phyloP scores from a whole-genome alignment of 176 grass and related monocot genomes.

The Poa pratensis region DNA sequence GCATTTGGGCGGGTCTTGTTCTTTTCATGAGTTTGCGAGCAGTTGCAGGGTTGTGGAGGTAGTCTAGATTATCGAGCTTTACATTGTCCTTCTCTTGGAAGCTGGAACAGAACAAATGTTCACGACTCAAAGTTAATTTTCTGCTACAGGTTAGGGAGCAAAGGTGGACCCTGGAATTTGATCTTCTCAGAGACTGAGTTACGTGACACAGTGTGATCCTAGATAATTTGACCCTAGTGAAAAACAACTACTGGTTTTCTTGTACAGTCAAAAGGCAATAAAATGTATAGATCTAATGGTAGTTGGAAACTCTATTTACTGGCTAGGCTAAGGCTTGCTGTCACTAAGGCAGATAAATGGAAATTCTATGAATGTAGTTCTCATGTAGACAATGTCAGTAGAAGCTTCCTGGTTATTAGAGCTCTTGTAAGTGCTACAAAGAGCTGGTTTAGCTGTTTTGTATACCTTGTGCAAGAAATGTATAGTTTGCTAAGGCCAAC shows the following conservation, averaged over 20 bases:
- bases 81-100: background rate
- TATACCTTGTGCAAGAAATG: background rate
- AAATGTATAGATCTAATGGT: background rate
- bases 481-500: slow-evolving; percentile 5
- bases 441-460: background rate
- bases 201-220: background rate
- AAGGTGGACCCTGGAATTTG: slow-evolving; percentile 61
- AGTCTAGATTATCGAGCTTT: slow-evolving; percentile 14
- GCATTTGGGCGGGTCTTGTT: slow-evolving; percentile 78
- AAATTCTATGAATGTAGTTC: background rate
- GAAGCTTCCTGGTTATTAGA: background rate
- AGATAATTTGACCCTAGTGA: background rate
- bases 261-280: background rate
- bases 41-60: slow-evolving; percentile 82
- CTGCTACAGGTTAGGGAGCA: slow-evolving; percentile 55
- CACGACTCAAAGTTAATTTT: background rate
- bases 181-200: slow-evolving; percentile 50
- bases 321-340: background rate
- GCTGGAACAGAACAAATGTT: background rate
- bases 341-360: background rate
- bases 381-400: background rate
- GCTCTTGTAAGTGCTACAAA: background rate
- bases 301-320: slow-evolving; percentile 26
- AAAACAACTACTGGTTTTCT: background rate
- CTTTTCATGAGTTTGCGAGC: slow-evolving; percentile 88